Conservation (phyloP, 768 basidiomycete species). For the Tulasnella sp. region DNA sequence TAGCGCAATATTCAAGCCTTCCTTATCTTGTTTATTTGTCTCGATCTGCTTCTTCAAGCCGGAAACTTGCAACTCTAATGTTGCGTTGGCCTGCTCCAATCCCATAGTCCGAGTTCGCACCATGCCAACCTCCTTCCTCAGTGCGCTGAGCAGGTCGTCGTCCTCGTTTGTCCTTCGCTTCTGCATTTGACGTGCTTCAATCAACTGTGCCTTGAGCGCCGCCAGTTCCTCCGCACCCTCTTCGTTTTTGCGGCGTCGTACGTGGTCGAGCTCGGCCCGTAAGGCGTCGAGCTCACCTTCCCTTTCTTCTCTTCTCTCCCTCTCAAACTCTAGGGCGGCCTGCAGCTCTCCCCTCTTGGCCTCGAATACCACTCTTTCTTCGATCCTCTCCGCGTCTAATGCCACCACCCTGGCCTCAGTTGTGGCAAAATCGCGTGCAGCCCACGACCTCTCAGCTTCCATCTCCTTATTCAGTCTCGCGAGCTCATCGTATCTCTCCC, state of each 20-base stretch:
- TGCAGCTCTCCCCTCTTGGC: too few relatives aligned
- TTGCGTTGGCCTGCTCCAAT: slow-evolving; percentile 70
- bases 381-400: too few relatives aligned
- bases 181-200: not conserved
- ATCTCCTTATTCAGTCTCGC: too few relatives aligned
- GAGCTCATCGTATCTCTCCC: too few relatives aligned
- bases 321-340: too few relatives aligned
- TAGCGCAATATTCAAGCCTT: slow-evolving; percentile 80
- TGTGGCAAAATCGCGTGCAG: too few relatives aligned
- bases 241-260: not conserved
- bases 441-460: too few relatives aligned
- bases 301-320: too few relatives aligned
- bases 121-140: not conserved
- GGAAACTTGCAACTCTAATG: slow-evolving; percentile 67
- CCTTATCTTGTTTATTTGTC: slow-evolving; percentile 55
- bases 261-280: not conserved
- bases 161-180: not conserved
- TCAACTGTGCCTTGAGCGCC: not conserved
- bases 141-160: not conserved
- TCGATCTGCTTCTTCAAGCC: slow-evolving; percentile 46
- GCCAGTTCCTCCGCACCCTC: not conserved
- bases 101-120: slow-evolving; percentile 27
- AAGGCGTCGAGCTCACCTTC: not conserved
- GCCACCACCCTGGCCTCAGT: too few relatives aligned
- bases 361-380: too few relatives aligned